Percentiles rank a stretch among this genome's conserved stretches.
Conservation (phyloP, 2,329 filamentous ascomycete species). For the Pezicula carpinea region DNA sequence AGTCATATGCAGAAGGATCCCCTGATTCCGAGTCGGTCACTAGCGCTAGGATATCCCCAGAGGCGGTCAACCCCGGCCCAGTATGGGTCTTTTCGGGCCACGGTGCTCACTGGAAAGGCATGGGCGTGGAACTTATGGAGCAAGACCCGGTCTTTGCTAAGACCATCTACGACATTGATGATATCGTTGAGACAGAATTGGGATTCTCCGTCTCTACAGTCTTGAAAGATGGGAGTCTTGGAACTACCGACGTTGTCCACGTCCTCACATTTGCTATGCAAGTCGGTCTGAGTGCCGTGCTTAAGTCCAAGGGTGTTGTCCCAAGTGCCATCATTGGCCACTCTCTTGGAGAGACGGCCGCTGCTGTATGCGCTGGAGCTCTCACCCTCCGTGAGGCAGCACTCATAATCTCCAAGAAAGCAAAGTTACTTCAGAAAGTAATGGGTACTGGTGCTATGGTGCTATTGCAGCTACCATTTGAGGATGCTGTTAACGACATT, state of each 20-base stretch:
- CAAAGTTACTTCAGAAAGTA: constrained; percentile 17
- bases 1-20: too few species aligned
- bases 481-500: constrained; percentile 23
- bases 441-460: constrained; percentile 22
- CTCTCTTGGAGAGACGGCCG: constrained; percentile 38
- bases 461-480: constrained; percentile 29
- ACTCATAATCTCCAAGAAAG: constrained; percentile 30
- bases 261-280: constrained; percentile 34
- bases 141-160: constrained; percentile 20
- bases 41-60: constrained; percentile 12
- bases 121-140: constrained; percentile 34
- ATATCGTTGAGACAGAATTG: constrained; percentile 15
- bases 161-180: constrained; percentile 25
- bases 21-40: neutral
- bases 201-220: constrained; percentile 18
- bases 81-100: constrained; percentile 40
- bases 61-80: constrained; percentile 1
- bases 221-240: constrained; percentile 18
- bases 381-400: constrained; percentile 31
- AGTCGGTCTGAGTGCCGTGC: constrained; percentile 27
- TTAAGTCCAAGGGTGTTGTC: constrained; percentile 25
- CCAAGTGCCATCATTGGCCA: constrained; percentile 36
- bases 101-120: constrained; percentile 37
- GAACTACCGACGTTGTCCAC: constrained; percentile 27
- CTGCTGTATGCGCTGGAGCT: constrained; percentile 31